phyloP scores from a whole-genome alignment of 2,329 filamentous ascomycete genomes.

The Ophiostoma sp. region DNA sequence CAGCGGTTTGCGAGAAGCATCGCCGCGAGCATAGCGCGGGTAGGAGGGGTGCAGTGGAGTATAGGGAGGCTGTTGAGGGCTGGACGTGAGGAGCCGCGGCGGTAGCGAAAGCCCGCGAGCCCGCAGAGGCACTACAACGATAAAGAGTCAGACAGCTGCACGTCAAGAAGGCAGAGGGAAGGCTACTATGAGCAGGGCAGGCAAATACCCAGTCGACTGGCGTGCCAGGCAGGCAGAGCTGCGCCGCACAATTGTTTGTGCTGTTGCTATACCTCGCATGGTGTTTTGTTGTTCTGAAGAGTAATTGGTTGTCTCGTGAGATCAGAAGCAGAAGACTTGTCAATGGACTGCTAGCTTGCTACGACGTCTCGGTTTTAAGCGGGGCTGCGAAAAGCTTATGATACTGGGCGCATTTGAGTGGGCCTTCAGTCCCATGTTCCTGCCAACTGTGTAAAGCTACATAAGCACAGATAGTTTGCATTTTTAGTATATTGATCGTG shows the following conservation, averaged over 20 bases:
- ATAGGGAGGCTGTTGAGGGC: neutral
- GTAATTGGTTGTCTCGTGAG: neutral
- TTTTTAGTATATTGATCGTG: conserved; percentile 25
- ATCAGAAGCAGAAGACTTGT: neutral
- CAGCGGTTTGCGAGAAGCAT: conserved; percentile 23
- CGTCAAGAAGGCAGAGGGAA: neutral
- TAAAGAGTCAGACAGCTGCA: neutral
- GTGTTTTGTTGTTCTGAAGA: neutral
- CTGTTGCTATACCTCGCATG: conserved; percentile 23
- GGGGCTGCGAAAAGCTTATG: neutral
- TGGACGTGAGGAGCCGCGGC: neutral
- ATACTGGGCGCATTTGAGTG: neutral
- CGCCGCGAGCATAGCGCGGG: neutral
- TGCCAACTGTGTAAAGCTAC: neutral
- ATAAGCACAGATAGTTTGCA: conserved; percentile 15
- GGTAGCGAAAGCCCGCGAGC: neutral
- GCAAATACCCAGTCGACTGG: neutral
- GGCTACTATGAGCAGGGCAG: neutral
- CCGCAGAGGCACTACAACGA: neutral
- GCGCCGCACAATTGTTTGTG: conserved; percentile 19
- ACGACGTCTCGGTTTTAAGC: neutral
- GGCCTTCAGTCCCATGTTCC: neutral
- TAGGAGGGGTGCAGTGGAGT: neutral
- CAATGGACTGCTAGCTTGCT: neutral
- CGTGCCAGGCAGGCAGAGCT: conserved; percentile 17